Conservation (phyloP, 169 alveolate species). For the Blepharisma undulans region DNA sequence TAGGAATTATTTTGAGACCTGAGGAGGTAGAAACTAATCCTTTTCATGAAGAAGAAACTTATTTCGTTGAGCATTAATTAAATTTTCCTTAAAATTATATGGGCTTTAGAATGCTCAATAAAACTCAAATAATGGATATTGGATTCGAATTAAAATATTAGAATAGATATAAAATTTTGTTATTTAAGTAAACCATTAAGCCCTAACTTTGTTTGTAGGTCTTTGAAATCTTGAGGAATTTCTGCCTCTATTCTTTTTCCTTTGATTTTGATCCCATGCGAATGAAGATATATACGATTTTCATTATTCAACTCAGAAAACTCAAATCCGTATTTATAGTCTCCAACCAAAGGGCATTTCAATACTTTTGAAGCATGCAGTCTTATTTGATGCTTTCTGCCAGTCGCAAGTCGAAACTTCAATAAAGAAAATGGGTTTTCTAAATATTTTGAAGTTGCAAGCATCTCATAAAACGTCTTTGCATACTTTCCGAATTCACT, state of each 20-base stretch:
- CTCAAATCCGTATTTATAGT: conserved; percentile 20
- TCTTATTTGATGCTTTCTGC: conserved; percentile 39
- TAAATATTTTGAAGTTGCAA: neutral
- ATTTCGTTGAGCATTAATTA: neutral
- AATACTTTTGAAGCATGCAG: neutral
- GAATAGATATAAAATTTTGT: too few species aligned
- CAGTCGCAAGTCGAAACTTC: neutral
- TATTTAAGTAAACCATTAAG: neutral
- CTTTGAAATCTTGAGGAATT: neutral
- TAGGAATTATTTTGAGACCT: neutral
- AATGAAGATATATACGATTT: neutral
- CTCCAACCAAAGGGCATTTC: conserved; percentile 21
- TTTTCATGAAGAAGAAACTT: neutral
- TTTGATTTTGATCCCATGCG: neutral
- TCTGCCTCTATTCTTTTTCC: neutral
- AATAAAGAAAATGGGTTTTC: neutral
- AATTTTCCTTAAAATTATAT: neutral
- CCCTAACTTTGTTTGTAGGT: neutral
- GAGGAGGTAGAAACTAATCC: neutral
- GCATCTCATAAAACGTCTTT: neutral
- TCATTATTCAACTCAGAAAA: neutral
- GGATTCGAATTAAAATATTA: too few species aligned
- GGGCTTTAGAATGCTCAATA: neutral
- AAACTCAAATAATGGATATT: too few species aligned
- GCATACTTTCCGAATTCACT: neutral